Evolutionary conservation across 371 early-diverging fungal genomes (phyloP).

Genomic region (Blakeslea trispora): DNA sequence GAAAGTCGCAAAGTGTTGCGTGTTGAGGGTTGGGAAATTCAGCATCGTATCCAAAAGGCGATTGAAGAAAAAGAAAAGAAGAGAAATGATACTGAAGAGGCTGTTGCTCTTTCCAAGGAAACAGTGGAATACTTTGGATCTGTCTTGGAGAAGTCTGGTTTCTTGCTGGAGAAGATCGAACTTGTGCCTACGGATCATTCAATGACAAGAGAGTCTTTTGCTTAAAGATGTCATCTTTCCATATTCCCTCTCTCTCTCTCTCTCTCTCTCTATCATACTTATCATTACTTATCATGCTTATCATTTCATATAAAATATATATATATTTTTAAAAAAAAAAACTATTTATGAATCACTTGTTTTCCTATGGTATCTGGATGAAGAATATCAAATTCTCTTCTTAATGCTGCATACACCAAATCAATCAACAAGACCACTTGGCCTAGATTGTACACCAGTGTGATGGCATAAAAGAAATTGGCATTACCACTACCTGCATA

Average conservation of each 20-base stretch:
- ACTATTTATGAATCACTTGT: conserved; percentile 60
- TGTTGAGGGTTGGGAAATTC: conserved; percentile 85
- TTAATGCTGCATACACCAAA: conserved; percentile 66
- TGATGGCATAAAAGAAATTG: conserved; percentile 96
- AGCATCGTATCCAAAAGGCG: conserved; percentile 78
- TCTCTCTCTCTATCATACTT: too few species aligned
- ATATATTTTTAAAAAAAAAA: too few species aligned
- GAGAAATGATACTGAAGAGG: conserved; percentile 62
- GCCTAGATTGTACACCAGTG: conserved; percentile 85
- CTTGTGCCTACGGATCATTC: conserved; percentile 29
- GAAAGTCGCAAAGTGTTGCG: conserved; percentile 77
- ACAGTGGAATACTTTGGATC: conserved; percentile 68
- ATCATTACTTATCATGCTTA: too few species aligned
- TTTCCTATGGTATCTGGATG: conserved; percentile 63
- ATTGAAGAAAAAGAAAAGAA: conserved; percentile 75
- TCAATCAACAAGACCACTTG: conserved; percentile 84
- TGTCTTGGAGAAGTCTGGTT: conserved; percentile 50
- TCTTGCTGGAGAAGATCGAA: conserved; percentile 46
- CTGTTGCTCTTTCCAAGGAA: conserved; percentile 62
- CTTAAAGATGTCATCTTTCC: too few species aligned
- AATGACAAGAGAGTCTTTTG: background rate
- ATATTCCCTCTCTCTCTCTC: too few species aligned
- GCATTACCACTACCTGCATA: conserved; percentile 95
- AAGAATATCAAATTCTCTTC: conserved; percentile 78
- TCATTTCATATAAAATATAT: too few species aligned